Percentiles rank a stretch among this genome's conserved stretches.
These are phyloP conservation scores for Tillandsia fasciculata DNA, from an alignment of 176 grass and related monocot species.

Conservation along the genomic window DNA sequence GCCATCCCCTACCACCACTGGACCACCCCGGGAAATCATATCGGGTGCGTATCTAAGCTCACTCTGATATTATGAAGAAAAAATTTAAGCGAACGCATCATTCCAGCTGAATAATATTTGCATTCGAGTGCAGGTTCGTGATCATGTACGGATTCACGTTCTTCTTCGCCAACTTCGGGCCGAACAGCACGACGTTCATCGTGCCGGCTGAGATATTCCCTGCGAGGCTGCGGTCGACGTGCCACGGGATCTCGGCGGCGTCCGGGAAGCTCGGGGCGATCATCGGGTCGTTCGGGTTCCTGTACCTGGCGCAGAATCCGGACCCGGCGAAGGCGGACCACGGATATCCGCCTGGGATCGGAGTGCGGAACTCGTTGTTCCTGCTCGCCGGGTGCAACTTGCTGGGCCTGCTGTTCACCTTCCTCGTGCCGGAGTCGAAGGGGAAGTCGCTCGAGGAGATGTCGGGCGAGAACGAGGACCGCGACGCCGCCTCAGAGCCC, in stretches of 20 bases:
- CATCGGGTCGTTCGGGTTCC: conserved; percentile 57
- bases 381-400: conserved; percentile 62
- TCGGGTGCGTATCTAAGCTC: conserved; percentile 3
- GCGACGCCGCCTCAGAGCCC: background rate
- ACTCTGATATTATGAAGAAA: no score
- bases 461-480: conserved; percentile 45
- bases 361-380: conserved; percentile 56
- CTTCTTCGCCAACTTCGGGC: conserved; percentile 50
- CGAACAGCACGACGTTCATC: conserved; percentile 74
- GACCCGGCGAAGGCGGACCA: conserved; percentile 49
- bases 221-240: conserved; percentile 59
- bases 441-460: conserved; percentile 80
- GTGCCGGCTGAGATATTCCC: conserved; percentile 87
- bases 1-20: conserved; percentile 64
- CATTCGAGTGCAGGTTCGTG: conserved; percentile 21
- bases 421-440: conserved; percentile 70
- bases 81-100: no score
- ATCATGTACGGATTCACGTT: conserved; percentile 60
- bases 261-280: conserved; percentile 63
- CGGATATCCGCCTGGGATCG: conserved; percentile 61
- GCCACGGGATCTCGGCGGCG: conserved; percentile 73
- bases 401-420: conserved; percentile 47
- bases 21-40: conserved; percentile 39
- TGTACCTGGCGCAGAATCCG: conserved; percentile 63
- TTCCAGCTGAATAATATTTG: no score